Percentiles rank a stretch among this genome's conserved stretches.
Conservation (phyloP, 768 basidiomycete species). For the Lactifluus piperatus region DNA sequence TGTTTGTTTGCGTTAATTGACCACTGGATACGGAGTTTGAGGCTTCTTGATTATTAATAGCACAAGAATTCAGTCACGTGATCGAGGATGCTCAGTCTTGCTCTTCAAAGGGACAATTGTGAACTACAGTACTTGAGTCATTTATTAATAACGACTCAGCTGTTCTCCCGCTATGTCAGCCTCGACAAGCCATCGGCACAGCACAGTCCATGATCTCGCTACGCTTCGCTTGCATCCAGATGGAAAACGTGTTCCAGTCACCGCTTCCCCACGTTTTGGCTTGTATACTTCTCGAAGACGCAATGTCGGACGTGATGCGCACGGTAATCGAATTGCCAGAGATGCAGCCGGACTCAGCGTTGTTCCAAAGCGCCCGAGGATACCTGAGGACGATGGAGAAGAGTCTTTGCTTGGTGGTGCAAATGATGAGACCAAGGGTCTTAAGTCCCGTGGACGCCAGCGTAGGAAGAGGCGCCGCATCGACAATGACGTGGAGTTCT, state of each 20-base stretch:
- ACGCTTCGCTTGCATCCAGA: slow-evolving; percentile 58
- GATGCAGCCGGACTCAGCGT: slow-evolving; percentile 50
- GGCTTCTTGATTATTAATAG: neutral
- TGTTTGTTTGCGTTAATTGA: neutral
- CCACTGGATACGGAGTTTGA: too few species aligned
- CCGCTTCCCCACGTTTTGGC: slow-evolving; percentile 27
- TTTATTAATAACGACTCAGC: neutral
- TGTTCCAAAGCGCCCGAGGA: slow-evolving; percentile 29
- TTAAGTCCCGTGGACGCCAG: slow-evolving; percentile 4
- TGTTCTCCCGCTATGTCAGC: neutral
- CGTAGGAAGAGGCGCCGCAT: slow-evolving; percentile 4
- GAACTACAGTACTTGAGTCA: too few species aligned
- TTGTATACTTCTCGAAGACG: slow-evolving; percentile 28
- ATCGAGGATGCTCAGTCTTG: too few species aligned
- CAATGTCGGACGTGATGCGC: slow-evolving; percentile 34
- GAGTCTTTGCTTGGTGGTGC: slow-evolving; percentile 19
- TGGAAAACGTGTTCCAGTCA: slow-evolving; percentile 46
- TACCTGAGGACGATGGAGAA: slow-evolving; percentile 22
- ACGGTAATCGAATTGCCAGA: slow-evolving; percentile 57
- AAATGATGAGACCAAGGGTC: slow-evolving; percentile 14
- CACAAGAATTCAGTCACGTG: too few species aligned
- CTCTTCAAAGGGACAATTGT: too few species aligned
- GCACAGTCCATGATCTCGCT: slow-evolving; percentile 57
- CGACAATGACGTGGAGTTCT: slow-evolving; percentile 12
- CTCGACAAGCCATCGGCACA: slow-evolving; percentile 27